Base-by-base conservation (phyloP, 805 yeast genomes). In the Myxozyma lipomycoides region DNA sequence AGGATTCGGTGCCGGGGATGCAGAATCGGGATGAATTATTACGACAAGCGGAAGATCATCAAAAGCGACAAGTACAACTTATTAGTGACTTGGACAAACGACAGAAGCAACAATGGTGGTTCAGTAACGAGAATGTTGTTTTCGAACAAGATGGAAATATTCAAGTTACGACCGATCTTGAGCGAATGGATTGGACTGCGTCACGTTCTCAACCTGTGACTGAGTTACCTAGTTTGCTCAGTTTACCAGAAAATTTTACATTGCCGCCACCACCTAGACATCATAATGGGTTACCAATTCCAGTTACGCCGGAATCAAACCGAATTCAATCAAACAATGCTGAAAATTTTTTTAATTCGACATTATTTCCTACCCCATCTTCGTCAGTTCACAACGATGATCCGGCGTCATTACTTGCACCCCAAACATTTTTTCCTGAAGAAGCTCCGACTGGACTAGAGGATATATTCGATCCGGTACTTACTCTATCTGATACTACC, bases 371-470 rank as follows among this genome's bases (percentile, higher is more conserved):
- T n/a, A n/a, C n/a, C n/a, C 32, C 32, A 28, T 7, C 7, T 12
- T 9, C 32, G 12, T 9, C 12, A 7, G 12, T 9, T 7, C 32
- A 28, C 12, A 7, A 12, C 7, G 32, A 28, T 12, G 32, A 28
- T 7, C 32, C 32, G 32, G 32, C 32, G 32, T 7, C 32, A 28
- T 9, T n/a, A 3, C 18, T 52, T 19, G 50, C 45, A 2, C 52
- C 58, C n/a, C 58, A 53, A 44, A 28, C 42, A 3, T 53, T 53
- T 22, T 53, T 53, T 23, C 58, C 58, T 2, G 32, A 19, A 21
- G 51, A 53, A 26, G 49, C 28, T 6, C 52, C 54, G n/a, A 53
- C 58, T 3, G 58, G 58, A 2, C 44, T 53, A 7, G 58, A 53
- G 34, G 58, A 53, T 17, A 42, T 53, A 12, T 53, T 53, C 28